phyloP scores from a whole-genome alignment of 129 eudicot species.

The Flaveria robusta region DNA sequence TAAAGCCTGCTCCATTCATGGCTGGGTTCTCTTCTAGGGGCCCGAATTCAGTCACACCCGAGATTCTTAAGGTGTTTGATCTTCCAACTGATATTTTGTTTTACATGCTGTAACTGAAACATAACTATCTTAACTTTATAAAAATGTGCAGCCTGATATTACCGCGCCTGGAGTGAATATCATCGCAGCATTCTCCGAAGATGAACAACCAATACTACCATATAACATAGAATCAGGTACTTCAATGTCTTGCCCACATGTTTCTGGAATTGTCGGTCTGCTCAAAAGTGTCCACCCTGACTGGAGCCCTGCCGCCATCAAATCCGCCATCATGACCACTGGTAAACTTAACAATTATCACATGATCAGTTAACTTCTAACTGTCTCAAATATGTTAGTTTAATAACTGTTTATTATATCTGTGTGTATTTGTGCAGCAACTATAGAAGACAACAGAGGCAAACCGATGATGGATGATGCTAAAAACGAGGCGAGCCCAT shows the following conservation, averaged over 20 bases:
- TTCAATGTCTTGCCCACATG: conserved; percentile 93
- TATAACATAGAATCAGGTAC: conserved; percentile 62
- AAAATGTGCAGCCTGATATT: conserved; percentile 68
- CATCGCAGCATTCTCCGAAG: conserved; percentile 67
- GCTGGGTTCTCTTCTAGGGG: conserved; percentile 82
- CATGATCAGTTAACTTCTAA: background rate
- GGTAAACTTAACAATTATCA: conserved; percentile 37
- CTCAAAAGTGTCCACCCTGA: conserved; percentile 66
- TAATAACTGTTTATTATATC: background rate
- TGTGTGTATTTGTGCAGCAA: conserved; percentile 39
- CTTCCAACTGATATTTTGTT: background rate
- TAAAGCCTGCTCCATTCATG: conserved; percentile 77
- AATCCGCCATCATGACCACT: conserved; percentile 89
- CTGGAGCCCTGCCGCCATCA: conserved; percentile 85
- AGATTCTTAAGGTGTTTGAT: conserved; percentile 70
- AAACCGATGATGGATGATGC: conserved; percentile 45
- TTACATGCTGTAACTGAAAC: background rate
- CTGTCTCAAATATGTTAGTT: background rate
- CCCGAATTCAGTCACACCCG: conserved; percentile 64
- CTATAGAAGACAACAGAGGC: conserved; percentile 55
- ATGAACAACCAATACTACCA: conserved; percentile 37
- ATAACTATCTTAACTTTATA: background rate
- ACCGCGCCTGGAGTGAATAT: conserved; percentile 87
- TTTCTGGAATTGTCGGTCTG: conserved; percentile 75
- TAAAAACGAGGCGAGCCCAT: conserved; percentile 44